These are phyloP conservation scores for Tothia fuscella DNA, from an alignment of 2,329 filamentous ascomycete species.

Conservation along the genomic window DNA sequence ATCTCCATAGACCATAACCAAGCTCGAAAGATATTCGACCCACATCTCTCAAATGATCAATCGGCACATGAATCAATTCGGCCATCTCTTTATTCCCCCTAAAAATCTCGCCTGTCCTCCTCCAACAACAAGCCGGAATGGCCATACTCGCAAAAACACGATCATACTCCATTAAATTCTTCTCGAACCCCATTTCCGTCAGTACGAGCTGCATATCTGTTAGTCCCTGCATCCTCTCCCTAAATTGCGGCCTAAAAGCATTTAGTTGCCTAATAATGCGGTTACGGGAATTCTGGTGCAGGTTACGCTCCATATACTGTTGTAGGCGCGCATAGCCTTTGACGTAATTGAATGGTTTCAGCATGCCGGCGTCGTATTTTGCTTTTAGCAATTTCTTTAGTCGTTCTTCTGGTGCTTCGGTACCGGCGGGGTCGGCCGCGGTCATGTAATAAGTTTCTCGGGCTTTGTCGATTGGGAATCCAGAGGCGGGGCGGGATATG, in stretches of 20 bases:
- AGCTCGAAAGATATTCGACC: slow-evolving; percentile 27
- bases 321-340: slow-evolving; percentile 86
- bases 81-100: slow-evolving; percentile 98
- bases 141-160: slow-evolving; percentile 98
- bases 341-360: slow-evolving; percentile 97
- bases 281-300: slow-evolving; percentile 69
- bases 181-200: slow-evolving; percentile 99
- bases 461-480: slow-evolving; percentile 55
- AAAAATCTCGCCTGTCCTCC: slow-evolving; percentile 93
- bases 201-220: slow-evolving; percentile 90
- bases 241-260: slow-evolving; percentile 87
- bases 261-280: slow-evolving; percentile 88
- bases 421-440: slow-evolving; percentile 83
- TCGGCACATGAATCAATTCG: slow-evolving; percentile 83
- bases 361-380: slow-evolving; percentile 88
- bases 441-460: slow-evolving; percentile 90
- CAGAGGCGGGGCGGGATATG: slow-evolving; percentile 49
- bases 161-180: slow-evolving; percentile 93
- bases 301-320: slow-evolving; percentile 82
- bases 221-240: slow-evolving; percentile 82
- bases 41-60: slow-evolving; percentile 83
- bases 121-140: slow-evolving; percentile 94
- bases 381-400: slow-evolving; percentile 91
- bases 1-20: neutral
- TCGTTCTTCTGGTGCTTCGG: slow-evolving; percentile 77